Conservation (phyloP, 495 filamentous ascomycete genomes). For the Patellaria atrata region DNA sequence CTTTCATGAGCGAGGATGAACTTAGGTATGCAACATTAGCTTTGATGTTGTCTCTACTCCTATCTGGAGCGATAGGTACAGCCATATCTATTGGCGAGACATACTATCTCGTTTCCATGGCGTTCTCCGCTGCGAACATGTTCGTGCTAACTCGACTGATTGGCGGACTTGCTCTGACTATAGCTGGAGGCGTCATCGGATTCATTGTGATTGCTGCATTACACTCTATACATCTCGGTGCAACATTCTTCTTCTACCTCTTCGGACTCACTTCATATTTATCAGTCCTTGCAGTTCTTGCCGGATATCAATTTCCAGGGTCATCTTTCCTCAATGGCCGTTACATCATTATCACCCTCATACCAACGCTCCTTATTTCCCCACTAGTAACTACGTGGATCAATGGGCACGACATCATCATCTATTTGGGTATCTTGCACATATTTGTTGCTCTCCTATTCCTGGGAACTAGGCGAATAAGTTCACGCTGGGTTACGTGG, state of each 20-base stretch:
- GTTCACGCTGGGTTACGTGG: conserved; percentile 24
- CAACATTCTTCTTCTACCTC: conserved; percentile 27
- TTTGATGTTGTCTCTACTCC: conserved; percentile 41
- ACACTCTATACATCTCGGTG: conserved; percentile 21
- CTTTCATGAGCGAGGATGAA: conserved; percentile 36
- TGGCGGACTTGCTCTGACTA: conserved; percentile 41
- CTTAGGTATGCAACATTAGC: conserved; percentile 40
- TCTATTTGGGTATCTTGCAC: conserved; percentile 20
- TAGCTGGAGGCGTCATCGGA: conserved; percentile 34
- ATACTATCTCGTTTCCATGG: conserved; percentile 46
- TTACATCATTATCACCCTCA: conserved; percentile 17
- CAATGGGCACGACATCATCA: conserved; percentile 17
- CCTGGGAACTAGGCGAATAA: conserved; percentile 27
- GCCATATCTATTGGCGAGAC: conserved; percentile 45
- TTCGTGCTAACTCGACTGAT: conserved; percentile 44
- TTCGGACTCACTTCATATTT: conserved; percentile 23
- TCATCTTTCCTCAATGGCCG: conserved; percentile 32
- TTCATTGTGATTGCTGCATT: conserved; percentile 34
- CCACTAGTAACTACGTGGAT: conserved; percentile 22
- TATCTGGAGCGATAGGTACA: conserved; percentile 43
- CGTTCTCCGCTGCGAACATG: conserved; percentile 46
- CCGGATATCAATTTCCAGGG: conserved; percentile 43
- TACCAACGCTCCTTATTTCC: conserved; percentile 24
- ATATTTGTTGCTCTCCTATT: conserved; percentile 20
- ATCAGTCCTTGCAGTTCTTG: conserved; percentile 30